Base-by-base conservation (phyloP, 108 stramenopile species). In the Nitzschia sp. region DNA sequence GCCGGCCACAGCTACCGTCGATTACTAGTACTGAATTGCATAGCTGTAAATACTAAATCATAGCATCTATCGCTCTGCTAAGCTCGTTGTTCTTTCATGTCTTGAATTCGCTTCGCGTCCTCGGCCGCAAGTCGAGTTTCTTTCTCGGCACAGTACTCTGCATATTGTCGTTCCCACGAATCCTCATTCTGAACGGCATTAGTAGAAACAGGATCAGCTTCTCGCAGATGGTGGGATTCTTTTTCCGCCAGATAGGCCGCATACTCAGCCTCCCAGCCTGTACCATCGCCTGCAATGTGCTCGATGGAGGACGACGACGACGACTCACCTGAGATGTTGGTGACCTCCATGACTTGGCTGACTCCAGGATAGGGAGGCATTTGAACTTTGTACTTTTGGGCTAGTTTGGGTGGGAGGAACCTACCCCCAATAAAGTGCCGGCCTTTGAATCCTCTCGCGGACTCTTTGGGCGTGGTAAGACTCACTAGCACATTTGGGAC, bases 351-450 rank as follows among this genome's bases (percentile, higher is more conserved):
- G 33, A 90, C 86, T 73, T 93, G 92, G 21, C 68, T 53, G 23
- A 80, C 74, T 13, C 89, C 92, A 34, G 82, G 82, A 80, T 93
- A 93, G 0, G 84, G 84, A 42, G 92, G 92, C 92, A 93, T 90
- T 55, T 71, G 32, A 24, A 98, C 69, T 25, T 82, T 75, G 69
- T 97, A 98, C 64, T 97, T 95, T 36, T 79, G 65, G 18, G 80
- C 89, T 64, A 97, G 61, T 4, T 54, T 62, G 6, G 95, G 95
- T 0, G 97, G 95, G 30, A 99, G 59, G 62, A 99, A 99, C 8
- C 97, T 75, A 11, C 97, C 98, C 17, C 97, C 98, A 4, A 98
- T 70, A 74, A 88, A 99, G 70, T 99, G 98, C 29, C 84, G 73
- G 27, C 95, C 96, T 17, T 32, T 48, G 69, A 95, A 97, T 36